A percentile compares a stretch with the other conserved stretches of the same genome.
phyloP scores from a whole-genome alignment of 2,329 filamentous ascomycete species.

The Hypocrella siamensis region DNA sequence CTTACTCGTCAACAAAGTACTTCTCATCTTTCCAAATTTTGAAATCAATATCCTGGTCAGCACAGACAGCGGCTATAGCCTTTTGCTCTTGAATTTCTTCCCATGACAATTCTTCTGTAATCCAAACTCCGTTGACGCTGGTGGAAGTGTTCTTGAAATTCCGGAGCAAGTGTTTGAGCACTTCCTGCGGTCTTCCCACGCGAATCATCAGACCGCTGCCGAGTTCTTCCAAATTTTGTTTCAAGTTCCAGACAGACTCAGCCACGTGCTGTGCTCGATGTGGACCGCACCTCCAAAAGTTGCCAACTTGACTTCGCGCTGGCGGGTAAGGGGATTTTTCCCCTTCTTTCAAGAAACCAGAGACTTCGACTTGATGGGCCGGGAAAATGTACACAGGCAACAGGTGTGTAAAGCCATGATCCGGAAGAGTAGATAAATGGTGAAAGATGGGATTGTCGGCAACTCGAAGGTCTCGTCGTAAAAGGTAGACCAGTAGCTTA shows the following conservation, averaged over 20 bases:
- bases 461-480: conserved; percentile 58
- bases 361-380: conserved; percentile 57
- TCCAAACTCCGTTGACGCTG: conserved; percentile 50
- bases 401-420: conserved; percentile 48
- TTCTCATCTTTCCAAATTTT: conserved; percentile 60
- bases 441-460: conserved; percentile 62
- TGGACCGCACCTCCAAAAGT: conserved; percentile 60
- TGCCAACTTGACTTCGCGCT: conserved; percentile 47
- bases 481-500: conserved; percentile 51
- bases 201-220: conserved; percentile 48
- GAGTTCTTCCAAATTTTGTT: conserved; percentile 40
- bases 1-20: conserved; percentile 66
- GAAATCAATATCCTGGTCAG: conserved; percentile 39
- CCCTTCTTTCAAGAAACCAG: conserved; percentile 48
- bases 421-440: conserved; percentile 28
- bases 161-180: conserved; percentile 41
- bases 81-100: conserved; percentile 55
- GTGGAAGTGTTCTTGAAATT: conserved; percentile 26
- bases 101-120: conserved; percentile 52
- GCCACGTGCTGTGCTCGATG: conserved; percentile 58
- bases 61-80: conserved; percentile 35
- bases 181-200: conserved; percentile 43
- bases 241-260: conserved; percentile 59
- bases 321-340: conserved; percentile 49
- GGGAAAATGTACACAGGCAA: conserved; percentile 57